phyloP scores from a whole-genome alignment of 2,329 filamentous ascomycete species.

The Aspergillus sp. region DNA sequence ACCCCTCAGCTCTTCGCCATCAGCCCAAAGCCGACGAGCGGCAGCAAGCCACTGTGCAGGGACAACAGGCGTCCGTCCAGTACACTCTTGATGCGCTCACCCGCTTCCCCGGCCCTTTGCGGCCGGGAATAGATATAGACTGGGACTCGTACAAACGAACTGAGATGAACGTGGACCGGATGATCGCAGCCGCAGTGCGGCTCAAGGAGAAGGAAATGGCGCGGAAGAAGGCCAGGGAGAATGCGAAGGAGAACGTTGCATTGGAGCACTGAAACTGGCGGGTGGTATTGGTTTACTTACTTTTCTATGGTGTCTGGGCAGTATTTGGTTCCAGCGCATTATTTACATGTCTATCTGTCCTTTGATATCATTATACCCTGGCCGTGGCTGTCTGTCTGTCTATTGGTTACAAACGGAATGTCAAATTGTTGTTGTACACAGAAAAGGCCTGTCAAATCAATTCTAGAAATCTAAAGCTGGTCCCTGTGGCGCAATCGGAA shows the following conservation, averaged over 20 bases:
- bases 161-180: conserved; percentile 22
- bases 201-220: conserved; percentile 22
- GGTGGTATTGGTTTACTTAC: too few relatives aligned
- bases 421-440: too few relatives aligned
- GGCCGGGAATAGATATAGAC: too few relatives aligned
- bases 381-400: too few relatives aligned
- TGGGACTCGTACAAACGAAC: conserved; percentile 17
- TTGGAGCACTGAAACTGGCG: background rate
- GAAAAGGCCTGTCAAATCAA: too few relatives aligned
- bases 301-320: background rate
- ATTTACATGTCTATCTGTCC: background rate
- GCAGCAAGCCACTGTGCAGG: conserved; percentile 8
- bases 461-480: too few relatives aligned
- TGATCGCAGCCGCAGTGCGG: conserved; percentile 26
- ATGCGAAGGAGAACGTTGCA: conserved; percentile 26
- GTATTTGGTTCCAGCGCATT: background rate
- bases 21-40: conserved; percentile 12
- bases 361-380: background rate
- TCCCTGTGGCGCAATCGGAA: too few relatives aligned
- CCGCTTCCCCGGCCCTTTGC: conserved; percentile 8
- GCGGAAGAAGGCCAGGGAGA: conserved; percentile 14
- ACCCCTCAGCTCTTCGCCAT: conserved; percentile 15
- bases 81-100: conserved; percentile 23
- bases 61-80: conserved; percentile 14
- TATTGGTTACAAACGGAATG: too few relatives aligned